Evolutionary conservation across 2,329 filamentous ascomycete species (phyloP).

Genomic region (Apiospora aurea): DNA sequence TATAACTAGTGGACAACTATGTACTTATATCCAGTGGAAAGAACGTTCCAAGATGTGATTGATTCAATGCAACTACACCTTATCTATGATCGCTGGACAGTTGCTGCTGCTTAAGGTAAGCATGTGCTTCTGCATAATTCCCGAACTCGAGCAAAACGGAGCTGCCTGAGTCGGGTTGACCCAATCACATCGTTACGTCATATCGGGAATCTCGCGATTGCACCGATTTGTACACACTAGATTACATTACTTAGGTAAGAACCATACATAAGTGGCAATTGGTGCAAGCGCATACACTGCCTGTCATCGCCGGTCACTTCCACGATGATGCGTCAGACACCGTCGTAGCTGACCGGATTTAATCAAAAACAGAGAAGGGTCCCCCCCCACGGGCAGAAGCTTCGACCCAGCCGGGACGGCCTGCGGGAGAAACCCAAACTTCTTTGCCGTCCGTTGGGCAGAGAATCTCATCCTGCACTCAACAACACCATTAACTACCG

Average conservation of each 20-base stretch:
- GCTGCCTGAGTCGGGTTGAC: not conserved
- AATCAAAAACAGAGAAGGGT: not conserved
- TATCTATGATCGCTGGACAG: not conserved
- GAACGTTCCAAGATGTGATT: too few species aligned
- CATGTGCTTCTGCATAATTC: not conserved
- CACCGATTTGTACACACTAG: slow-evolving; percentile 14
- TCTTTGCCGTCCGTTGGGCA: not conserved
- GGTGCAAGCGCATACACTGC: too few species aligned
- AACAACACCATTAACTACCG: not conserved
- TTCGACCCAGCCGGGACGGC: not conserved
- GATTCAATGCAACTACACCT: too few species aligned
- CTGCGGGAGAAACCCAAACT: not conserved
- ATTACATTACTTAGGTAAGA: not conserved
- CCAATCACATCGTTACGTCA: slow-evolving; percentile 15
- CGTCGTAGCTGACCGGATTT: slow-evolving; percentile 3
- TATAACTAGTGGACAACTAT: too few species aligned
- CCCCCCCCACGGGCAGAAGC: not conserved
- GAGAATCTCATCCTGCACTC: not conserved
- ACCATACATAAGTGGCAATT: not conserved
- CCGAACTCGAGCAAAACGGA: not conserved
- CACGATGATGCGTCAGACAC: not conserved
- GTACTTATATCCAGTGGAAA: too few species aligned
- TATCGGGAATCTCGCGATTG: not conserved
- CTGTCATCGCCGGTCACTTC: slow-evolving; percentile 3
- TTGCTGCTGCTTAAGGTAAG: not conserved